A percentile compares a stretch with the other conserved stretches of the same genome.
Evolutionary conservation across 805 yeast genomes (phyloP).

Genomic region (Ogataea trehaloabstinens): DNA sequence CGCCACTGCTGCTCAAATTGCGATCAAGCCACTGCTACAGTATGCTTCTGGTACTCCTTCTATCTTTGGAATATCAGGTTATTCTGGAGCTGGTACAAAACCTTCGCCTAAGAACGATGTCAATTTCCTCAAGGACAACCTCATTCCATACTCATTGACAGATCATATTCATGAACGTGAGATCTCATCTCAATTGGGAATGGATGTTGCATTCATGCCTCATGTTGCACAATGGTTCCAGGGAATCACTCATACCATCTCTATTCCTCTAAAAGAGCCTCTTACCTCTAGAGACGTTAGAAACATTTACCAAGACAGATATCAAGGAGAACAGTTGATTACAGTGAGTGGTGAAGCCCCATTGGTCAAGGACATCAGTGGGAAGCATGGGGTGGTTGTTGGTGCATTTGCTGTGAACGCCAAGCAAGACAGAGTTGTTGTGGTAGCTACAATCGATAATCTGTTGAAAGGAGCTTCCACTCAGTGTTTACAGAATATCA

Average conservation of each 20-base stretch:
- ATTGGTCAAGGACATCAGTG: constrained; percentile 83
- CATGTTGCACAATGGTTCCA: constrained; percentile 99
- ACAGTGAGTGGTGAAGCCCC: constrained; percentile 91
- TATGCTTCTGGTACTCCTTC: constrained; percentile 72
- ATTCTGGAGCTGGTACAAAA: constrained; percentile 99
- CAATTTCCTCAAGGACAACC: constrained; percentile 68
- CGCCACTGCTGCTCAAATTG: constrained; percentile 97
- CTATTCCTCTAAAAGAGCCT: constrained; percentile 76
- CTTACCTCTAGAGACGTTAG: constrained; percentile 80
- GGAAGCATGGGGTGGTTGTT: constrained; percentile 90
- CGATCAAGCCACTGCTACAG: constrained; percentile 81
- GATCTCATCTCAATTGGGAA: constrained; percentile 76
- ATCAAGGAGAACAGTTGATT: constrained; percentile 81
- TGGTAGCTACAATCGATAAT: constrained; percentile 94
- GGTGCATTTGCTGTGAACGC: constrained; percentile 96
- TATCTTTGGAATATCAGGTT: constrained; percentile 94
- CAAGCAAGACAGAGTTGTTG: constrained; percentile 83
- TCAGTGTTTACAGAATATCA: constrained; percentile 95
- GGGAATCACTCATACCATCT: constrained; percentile 91
- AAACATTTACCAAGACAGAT: constrained; percentile 82
- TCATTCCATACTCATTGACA: constrained; percentile 93
- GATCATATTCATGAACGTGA: constrained; percentile 97
- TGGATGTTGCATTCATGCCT: constrained; percentile 84
- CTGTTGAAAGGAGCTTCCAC: constrained; percentile 98
- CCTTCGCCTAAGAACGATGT: constrained; percentile 95